phyloP scores from a whole-genome alignment of 2,329 filamentous ascomycete species.

The Pestalotiopsis sp. region DNA sequence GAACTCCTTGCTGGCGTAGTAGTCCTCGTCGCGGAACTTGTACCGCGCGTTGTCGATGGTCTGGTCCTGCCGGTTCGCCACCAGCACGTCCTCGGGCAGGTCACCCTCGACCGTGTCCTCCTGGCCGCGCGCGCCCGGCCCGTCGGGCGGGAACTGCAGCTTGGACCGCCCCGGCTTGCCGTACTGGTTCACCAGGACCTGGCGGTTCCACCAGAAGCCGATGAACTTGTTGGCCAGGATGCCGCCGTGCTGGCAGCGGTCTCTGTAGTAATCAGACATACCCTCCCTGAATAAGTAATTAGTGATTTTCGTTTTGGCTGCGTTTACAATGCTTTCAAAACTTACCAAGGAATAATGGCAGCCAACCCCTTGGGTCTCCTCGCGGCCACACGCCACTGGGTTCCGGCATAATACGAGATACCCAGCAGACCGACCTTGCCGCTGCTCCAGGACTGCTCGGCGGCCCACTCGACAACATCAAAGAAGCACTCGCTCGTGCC shows the following conservation, averaged over 20 bases:
- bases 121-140: slow-evolving; percentile 30
- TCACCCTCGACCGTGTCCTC: slow-evolving; percentile 62
- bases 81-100: slow-evolving; percentile 53
- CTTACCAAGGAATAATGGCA: slow-evolving; percentile 47
- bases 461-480: slow-evolving; percentile 52
- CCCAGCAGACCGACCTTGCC: slow-evolving; percentile 52
- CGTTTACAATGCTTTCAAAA: not conserved
- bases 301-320: no score
- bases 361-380: slow-evolving; percentile 47
- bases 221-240: slow-evolving; percentile 64
- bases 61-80: slow-evolving; percentile 50
- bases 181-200: slow-evolving; percentile 71
- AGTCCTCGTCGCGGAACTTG: slow-evolving; percentile 62
- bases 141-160: slow-evolving; percentile 31
- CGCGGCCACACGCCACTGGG: slow-evolving; percentile 52
- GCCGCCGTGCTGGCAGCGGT: slow-evolving; percentile 63
- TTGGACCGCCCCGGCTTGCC: slow-evolving; percentile 44
- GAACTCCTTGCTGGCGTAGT: slow-evolving; percentile 69
- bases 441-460: slow-evolving; percentile 47
- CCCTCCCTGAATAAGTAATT: no score
- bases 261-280: slow-evolving; percentile 57
- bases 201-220: slow-evolving; percentile 67
- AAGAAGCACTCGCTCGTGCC: slow-evolving; percentile 51
- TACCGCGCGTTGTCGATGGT: slow-evolving; percentile 49
- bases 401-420: slow-evolving; percentile 50